phyloP scores from a whole-genome alignment of 2,329 filamentous ascomycete genomes.

The Exophiala dermatitidis region DNA sequence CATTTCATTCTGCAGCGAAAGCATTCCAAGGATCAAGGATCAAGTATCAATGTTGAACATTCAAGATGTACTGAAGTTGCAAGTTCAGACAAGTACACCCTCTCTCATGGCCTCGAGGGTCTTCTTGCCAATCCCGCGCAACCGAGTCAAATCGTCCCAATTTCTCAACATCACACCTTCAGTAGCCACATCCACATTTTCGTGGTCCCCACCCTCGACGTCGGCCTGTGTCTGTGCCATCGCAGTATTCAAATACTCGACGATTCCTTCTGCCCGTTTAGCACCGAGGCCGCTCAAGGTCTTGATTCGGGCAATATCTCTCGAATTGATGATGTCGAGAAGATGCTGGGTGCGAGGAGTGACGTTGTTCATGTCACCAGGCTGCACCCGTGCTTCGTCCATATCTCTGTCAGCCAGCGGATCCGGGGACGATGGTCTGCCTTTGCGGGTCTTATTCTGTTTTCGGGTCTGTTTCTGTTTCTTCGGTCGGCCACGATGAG shows the following conservation, averaged over 20 bases:
- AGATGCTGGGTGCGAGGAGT: conserved; percentile 41
- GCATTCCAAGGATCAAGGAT: background rate
- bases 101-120: conserved; percentile 44
- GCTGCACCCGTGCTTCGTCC: background rate
- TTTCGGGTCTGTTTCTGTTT: conserved; percentile 29
- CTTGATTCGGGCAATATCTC: conserved; percentile 41
- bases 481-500: conserved; percentile 25
- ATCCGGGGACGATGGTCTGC: conserved; percentile 22
- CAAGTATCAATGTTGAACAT: background rate
- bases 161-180: conserved; percentile 29
- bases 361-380: conserved; percentile 23
- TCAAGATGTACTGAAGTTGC: background rate
- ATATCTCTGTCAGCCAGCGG: conserved; percentile 6
- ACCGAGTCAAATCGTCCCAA: conserved; percentile 36
- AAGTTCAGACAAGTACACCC: conserved; percentile 33
- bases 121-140: conserved; percentile 41
- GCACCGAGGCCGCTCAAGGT: conserved; percentile 41
- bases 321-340: conserved; percentile 41
- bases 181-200: conserved; percentile 20
- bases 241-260: conserved; percentile 42
- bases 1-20: background rate
- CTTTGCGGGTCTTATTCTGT: conserved; percentile 25
- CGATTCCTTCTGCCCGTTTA: conserved; percentile 44
- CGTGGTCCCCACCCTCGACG: conserved; percentile 28
- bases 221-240: conserved; percentile 26